These are phyloP conservation scores for Glycine soja DNA, from an alignment of 306 rosid species.

Conservation along the genomic window DNA sequence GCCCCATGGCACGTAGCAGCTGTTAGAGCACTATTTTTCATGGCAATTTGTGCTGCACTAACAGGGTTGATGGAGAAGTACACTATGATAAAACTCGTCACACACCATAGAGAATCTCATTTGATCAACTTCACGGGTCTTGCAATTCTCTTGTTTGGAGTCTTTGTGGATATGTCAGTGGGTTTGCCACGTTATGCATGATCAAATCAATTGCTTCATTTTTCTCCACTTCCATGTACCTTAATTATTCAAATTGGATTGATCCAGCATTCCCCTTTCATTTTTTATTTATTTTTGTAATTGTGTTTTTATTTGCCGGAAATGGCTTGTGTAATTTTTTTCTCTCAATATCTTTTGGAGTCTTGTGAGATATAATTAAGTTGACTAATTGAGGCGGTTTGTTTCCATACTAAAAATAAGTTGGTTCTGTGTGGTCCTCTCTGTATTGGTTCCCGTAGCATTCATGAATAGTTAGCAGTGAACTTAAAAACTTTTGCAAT, in stretches of 20 bases:
- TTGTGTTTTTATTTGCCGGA: constrained; percentile 1
- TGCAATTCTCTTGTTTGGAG: constrained; percentile 75
- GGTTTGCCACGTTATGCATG: constrained; percentile 43
- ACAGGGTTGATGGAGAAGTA: constrained; percentile 72
- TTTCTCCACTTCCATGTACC: too few species aligned
- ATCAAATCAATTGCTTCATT: too few species aligned
- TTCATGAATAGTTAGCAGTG: too few species aligned
- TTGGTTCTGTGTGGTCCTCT: not conserved
- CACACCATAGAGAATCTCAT: constrained; percentile 49
- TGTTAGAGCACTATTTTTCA: constrained; percentile 73
- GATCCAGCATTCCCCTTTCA: not conserved
- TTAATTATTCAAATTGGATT: too few species aligned
- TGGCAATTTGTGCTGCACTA: constrained; percentile 78
- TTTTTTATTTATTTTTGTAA: constrained; percentile 16
- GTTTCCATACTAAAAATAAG: constrained; percentile 2
- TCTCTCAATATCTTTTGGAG: constrained; percentile 9
- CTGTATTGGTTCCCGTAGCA: too few species aligned
- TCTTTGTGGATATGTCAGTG: constrained; percentile 70
- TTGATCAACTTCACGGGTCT: constrained; percentile 74
- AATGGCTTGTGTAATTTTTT: constrained; percentile 26
- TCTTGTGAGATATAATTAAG: constrained; percentile 4
- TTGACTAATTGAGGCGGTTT: constrained; percentile 11
- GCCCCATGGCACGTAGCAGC: constrained; percentile 67
- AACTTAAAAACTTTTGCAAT: too few species aligned
- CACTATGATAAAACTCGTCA: constrained; percentile 9